Conservation (phyloP, 2,329 filamentous ascomycete genomes). For the Capronia coronata region DNA sequence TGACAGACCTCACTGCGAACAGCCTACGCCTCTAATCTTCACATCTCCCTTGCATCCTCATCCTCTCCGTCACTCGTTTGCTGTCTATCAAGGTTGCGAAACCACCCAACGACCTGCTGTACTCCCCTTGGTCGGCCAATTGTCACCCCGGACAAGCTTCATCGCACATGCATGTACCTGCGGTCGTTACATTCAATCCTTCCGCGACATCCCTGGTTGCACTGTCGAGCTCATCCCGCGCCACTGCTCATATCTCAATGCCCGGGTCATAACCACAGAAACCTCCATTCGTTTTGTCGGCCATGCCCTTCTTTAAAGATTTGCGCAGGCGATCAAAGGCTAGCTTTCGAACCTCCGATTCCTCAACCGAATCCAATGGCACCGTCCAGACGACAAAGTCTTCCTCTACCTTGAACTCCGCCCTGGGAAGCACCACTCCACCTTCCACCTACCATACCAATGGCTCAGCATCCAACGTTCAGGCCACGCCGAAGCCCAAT, state of each 20-base stretch:
- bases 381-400: constrained; percentile 59
- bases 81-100: background rate
- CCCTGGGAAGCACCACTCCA: constrained; percentile 63
- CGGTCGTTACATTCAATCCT: constrained; percentile 13
- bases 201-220: constrained; percentile 8
- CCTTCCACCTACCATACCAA: constrained; percentile 65
- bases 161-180: constrained; percentile 22
- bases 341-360: constrained; percentile 63
- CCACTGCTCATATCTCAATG: constrained; percentile 13
- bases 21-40: background rate
- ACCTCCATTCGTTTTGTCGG: background rate
- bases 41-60: constrained; percentile 2
- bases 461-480: constrained; percentile 59
- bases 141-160: constrained; percentile 11
- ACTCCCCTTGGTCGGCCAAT: constrained; percentile 4
- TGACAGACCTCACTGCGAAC: background rate
- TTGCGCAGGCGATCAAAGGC: constrained; percentile 69
- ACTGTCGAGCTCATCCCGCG: constrained; percentile 5
- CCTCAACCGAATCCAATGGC: constrained; percentile 54
- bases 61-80: constrained; percentile 19
- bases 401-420: constrained; percentile 55
- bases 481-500: constrained; percentile 45
- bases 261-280: constrained; percentile 4
- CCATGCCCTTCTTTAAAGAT: constrained; percentile 63
- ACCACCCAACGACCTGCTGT: constrained; percentile 1